Conservation (phyloP, 345 rosid species). For the Syzygium jambos region DNA sequence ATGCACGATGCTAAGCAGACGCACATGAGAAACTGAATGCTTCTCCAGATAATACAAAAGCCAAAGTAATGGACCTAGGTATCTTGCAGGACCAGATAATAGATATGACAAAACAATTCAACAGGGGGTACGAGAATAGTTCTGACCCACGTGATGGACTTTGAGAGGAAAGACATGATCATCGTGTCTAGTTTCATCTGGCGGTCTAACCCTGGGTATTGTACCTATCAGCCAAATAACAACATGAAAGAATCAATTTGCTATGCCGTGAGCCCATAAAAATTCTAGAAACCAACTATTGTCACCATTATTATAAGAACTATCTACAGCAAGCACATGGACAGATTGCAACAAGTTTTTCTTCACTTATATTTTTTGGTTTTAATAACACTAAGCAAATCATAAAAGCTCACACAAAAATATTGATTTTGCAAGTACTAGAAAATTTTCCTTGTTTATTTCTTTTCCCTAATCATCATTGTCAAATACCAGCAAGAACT, state of each 20-base stretch:
- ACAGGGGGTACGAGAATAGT: background rate
- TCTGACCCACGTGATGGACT: constrained; percentile 48
- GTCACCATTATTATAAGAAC: background rate
- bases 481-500: background rate
- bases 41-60: background rate
- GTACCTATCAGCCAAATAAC: constrained; percentile 43
- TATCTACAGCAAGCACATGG: background rate
- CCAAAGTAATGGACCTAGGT: background rate
- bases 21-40: background rate
- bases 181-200: constrained; percentile 67
- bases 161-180: constrained; percentile 74
- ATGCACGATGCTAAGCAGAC: background rate
- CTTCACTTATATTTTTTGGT: background rate
- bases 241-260: background rate
- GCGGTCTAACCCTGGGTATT: constrained; percentile 69
- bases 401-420: background rate
- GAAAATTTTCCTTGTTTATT: background rate
- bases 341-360: background rate
- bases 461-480: background rate
- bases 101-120: background rate
- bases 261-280: background rate
- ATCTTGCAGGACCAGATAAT: background rate
- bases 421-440: background rate
- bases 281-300: background rate
- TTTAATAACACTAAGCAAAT: background rate